phyloP scores from a whole-genome alignment of 139 green algal genomes.

The Micractinium sp. region DNA sequence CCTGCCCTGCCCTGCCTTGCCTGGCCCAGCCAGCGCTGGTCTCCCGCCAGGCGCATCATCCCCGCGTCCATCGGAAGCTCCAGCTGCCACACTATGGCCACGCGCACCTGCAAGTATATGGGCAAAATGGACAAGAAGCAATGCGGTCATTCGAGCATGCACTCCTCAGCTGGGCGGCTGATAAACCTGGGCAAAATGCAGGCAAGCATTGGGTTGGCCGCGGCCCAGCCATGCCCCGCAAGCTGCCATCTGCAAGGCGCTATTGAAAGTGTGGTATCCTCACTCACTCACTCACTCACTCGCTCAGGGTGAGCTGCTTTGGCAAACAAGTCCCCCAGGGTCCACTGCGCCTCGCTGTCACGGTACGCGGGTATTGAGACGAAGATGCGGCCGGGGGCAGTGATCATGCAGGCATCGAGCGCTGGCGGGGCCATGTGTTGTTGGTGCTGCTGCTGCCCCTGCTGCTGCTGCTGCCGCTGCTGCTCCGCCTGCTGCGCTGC shows the following conservation, averaged over 20 bases:
- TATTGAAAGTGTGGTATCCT: too few species aligned
- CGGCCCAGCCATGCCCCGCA: background rate
- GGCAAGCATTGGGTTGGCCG: too few species aligned
- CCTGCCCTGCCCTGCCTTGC: background rate
- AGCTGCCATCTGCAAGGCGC: slow-evolving; percentile 81
- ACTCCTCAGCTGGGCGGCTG: too few species aligned
- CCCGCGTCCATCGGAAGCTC: slow-evolving; percentile 42
- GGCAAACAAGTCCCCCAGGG: slow-evolving; percentile 62
- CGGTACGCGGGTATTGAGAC: slow-evolving; percentile 78
- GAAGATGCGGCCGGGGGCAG: slow-evolving; percentile 64
- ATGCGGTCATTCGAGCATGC: background rate
- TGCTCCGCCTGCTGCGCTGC: background rate
- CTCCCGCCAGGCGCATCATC: slow-evolving; percentile 43
- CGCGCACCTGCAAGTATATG: slow-evolving; percentile 50
- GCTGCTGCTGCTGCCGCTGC: background rate
- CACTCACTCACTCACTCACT: slow-evolving; percentile 58
- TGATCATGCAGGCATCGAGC: background rate
- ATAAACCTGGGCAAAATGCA: background rate
- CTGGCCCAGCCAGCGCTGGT: slow-evolving; percentile 24
- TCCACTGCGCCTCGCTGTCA: slow-evolving; percentile 79
- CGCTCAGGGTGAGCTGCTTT: slow-evolving; percentile 58
- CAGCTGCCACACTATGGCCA: slow-evolving; percentile 81
- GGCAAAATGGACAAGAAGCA: background rate
- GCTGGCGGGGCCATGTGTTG: background rate
- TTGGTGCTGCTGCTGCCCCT: background rate